These are phyloP conservation scores for Heteromeles arbutifolia DNA, from an alignment of 306 rosid genomes.

Conservation along the genomic window DNA sequence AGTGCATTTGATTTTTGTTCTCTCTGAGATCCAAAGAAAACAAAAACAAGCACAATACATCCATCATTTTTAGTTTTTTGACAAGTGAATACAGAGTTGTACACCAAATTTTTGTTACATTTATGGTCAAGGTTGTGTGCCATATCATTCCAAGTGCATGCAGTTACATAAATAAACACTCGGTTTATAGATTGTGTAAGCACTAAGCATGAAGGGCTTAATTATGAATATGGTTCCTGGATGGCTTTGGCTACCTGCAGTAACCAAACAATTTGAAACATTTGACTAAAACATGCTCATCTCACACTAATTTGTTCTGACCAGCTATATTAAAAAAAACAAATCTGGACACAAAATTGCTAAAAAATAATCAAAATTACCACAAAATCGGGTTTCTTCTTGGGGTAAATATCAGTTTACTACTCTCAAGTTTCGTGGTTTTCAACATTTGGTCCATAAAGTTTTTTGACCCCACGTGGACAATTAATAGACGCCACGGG, in stretches of 20 bases:
- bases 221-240: slow-evolving; percentile 22
- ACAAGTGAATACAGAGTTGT: background rate
- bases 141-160: background rate
- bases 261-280: slow-evolving; percentile 11
- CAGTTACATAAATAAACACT: background rate
- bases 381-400: too few species aligned
- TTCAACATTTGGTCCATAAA: too few species aligned
- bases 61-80: background rate
- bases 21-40: background rate
- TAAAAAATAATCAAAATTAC: too few species aligned
- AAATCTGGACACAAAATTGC: too few species aligned
- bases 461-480: too few species aligned
- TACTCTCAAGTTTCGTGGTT: too few species aligned
- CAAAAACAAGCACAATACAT: background rate
- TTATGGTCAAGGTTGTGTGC: background rate
- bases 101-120: background rate
- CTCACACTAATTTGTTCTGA: background rate
- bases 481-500: too few species aligned
- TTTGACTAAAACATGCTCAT: slow-evolving; percentile 12
- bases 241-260: slow-evolving; percentile 31
- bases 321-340: too few species aligned
- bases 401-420: too few species aligned
- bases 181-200: too few species aligned
- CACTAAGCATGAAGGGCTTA: too few species aligned
- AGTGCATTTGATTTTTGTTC: background rate